phyloP scores from a whole-genome alignment of 1,284 basidiomycete species.

The Gomphus bonarii region DNA sequence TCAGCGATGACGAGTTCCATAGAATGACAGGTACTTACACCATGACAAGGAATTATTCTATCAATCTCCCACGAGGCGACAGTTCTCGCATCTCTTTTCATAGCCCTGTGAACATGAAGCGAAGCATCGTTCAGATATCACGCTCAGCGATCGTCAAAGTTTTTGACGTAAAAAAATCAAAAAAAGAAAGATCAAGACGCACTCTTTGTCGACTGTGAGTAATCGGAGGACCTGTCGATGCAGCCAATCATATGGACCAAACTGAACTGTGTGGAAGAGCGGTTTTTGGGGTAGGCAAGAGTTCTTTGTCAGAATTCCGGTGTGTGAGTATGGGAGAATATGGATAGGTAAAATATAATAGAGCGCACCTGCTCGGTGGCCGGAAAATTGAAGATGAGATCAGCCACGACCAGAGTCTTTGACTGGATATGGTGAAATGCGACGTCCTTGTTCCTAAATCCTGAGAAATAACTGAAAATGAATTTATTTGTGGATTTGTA shows the following conservation, averaged over 20 bases:
- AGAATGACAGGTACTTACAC: constrained; percentile 35
- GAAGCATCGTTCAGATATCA: background rate
- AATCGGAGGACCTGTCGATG: constrained; percentile 47
- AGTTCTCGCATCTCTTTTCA: constrained; percentile 60
- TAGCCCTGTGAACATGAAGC: constrained; percentile 40
- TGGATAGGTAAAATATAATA: background rate
- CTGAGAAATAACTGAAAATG: constrained; percentile 61
- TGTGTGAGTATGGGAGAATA: constrained; percentile 20
- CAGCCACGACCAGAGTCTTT: constrained; percentile 77
- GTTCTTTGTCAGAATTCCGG: constrained; percentile 31
- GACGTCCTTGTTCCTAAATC: constrained; percentile 79
- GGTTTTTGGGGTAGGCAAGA: constrained; percentile 36
- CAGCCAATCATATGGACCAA: constrained; percentile 50
- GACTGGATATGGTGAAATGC: constrained; percentile 78
- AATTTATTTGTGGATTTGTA: background rate
- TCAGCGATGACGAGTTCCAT: constrained; percentile 9
- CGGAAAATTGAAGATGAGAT: constrained; percentile 87
- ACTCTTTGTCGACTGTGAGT: constrained; percentile 54
- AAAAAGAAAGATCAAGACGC: constrained; percentile 18
- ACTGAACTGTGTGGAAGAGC: constrained; percentile 31
- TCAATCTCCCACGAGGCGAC: constrained; percentile 82
- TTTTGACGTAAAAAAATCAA: background rate
- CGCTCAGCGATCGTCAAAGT: background rate
- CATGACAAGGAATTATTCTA: constrained; percentile 88
- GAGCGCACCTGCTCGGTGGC: constrained; percentile 65